phyloP scores from a whole-genome alignment of 306 rosid genomes.

The Trifolium subterraneum region DNA sequence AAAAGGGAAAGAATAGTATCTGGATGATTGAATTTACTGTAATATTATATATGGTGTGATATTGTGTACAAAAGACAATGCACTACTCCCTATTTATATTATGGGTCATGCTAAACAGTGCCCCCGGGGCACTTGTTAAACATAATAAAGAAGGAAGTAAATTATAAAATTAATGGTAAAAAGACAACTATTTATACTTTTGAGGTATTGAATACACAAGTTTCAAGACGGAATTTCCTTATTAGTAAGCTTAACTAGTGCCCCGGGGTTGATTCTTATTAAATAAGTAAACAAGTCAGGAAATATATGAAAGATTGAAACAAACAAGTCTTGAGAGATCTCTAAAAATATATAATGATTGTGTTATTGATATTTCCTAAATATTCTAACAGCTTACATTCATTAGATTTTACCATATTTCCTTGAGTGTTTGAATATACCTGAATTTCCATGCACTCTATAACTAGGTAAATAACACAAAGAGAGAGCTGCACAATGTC shows the following conservation, averaged over 20 bases:
- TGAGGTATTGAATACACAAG: too few relatives aligned
- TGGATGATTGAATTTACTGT: not conserved
- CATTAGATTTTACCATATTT: not conserved
- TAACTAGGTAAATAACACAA: slow-evolving; percentile 82
- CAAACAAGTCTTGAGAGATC: slow-evolving; percentile 9
- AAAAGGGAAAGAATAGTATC: not conserved
- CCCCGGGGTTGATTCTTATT: too few relatives aligned
- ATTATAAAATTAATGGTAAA: too few relatives aligned
- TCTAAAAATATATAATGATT: not conserved
- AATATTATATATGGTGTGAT: not conserved
- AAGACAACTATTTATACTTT: too few relatives aligned
- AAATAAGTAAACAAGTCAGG: slow-evolving; percentile 2
- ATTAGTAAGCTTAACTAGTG: too few relatives aligned
- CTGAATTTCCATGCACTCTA: slow-evolving; percentile 32
- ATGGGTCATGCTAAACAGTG: too few relatives aligned
- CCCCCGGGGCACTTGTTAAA: too few relatives aligned
- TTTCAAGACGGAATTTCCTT: too few relatives aligned
- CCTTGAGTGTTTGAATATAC: slow-evolving; percentile 7
- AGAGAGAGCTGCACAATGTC: slow-evolving; percentile 86
- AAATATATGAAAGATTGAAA: slow-evolving; percentile 31
- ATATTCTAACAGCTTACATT: slow-evolving; percentile 4
- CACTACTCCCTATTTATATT: not conserved
- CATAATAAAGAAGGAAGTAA: too few relatives aligned
- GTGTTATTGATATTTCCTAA: not conserved
- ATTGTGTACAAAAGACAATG: not conserved